These are phyloP conservation scores for Turritis glabra DNA, from an alignment of 345 rosid species.

Conservation along the genomic window DNA sequence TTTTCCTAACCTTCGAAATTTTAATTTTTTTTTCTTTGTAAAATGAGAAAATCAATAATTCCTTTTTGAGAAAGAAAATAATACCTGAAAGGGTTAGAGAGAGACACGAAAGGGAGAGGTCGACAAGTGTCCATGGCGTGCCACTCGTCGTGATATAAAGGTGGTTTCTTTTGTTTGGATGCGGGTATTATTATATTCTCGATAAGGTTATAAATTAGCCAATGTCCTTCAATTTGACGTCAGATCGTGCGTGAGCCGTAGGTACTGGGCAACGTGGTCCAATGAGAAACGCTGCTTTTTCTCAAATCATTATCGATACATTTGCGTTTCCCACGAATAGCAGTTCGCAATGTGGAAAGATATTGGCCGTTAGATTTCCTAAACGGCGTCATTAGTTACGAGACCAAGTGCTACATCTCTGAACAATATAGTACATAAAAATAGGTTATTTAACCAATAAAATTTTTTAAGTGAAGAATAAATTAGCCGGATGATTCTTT, in stretches of 20 bases:
- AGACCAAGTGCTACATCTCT: too few species aligned
- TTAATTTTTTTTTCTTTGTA: background rate
- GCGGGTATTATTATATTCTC: conserved; percentile 15
- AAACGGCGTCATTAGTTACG: conserved; percentile 10
- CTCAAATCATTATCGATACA: conserved; percentile 38
- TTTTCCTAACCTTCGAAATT: conserved; percentile 30
- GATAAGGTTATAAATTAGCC: conserved; percentile 20
- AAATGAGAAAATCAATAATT: conserved; percentile 6
- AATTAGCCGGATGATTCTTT: background rate
- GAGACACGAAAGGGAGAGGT: conserved; percentile 32
- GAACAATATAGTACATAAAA: too few species aligned
- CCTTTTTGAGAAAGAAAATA: conserved; percentile 27
- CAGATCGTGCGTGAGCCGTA: conserved; percentile 37
- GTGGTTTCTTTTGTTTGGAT: conserved; percentile 33
- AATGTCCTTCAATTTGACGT: conserved; percentile 14
- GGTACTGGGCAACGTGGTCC: conserved; percentile 57
- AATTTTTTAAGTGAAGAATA: background rate
- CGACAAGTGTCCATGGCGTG: conserved; percentile 78
- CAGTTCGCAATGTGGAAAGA: conserved; percentile 39
- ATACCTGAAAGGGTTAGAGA: conserved; percentile 24
- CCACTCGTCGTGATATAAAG: conserved; percentile 80
- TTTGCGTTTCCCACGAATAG: conserved; percentile 42
- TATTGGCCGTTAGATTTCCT: conserved; percentile 42
- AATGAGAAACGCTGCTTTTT: conserved; percentile 36
- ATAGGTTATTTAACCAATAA: too few species aligned